These are phyloP conservation scores for Prasinococcaceae sp. DNA, from an alignment of 139 green algal species.

Conservation along the genomic window DNA sequence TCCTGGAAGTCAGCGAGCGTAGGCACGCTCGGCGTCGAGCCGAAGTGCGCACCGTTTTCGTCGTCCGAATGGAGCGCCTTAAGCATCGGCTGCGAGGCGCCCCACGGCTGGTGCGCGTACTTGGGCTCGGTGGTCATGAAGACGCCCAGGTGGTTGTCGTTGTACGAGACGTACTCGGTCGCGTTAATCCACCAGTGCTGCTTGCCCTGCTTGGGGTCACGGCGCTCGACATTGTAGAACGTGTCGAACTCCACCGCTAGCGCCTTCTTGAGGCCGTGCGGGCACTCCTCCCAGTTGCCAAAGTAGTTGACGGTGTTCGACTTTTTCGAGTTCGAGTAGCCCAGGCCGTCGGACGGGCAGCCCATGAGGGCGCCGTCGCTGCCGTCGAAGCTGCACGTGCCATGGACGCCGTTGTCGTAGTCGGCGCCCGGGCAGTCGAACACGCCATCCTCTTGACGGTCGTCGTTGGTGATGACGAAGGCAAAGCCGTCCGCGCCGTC, in stretches of 20 bases:
- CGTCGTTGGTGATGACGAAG: slow-evolving; percentile 15
- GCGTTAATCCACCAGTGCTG: slow-evolving; percentile 21
- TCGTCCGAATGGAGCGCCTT: slow-evolving; percentile 14
- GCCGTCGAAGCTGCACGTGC: not conserved
- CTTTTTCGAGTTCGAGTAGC: slow-evolving; percentile 10
- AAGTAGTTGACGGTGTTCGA: slow-evolving; percentile 6
- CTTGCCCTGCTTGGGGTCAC: slow-evolving; percentile 17
- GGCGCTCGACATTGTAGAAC: slow-evolving; percentile 19
- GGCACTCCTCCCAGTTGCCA: slow-evolving; percentile 2
- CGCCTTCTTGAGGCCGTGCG: slow-evolving; percentile 3
- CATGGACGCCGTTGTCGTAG: slow-evolving; percentile 3
- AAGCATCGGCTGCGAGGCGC: not conserved
- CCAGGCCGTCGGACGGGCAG: slow-evolving; percentile 11
- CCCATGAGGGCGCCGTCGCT: slow-evolving; percentile 7
- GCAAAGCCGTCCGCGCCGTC: slow-evolving; percentile 17
- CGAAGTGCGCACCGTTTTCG: slow-evolving; percentile 9
- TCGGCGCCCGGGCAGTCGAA: no score
- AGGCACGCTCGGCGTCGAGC: slow-evolving; percentile 6
- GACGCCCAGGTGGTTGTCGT: slow-evolving; percentile 17
- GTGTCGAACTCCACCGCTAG: slow-evolving; percentile 17
- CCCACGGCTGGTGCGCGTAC: slow-evolving; percentile 16
- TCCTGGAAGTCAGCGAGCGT: slow-evolving; percentile 8
- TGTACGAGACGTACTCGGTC: slow-evolving; percentile 20
- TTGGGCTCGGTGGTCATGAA: slow-evolving; percentile 13
- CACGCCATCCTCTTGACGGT: slow-evolving; percentile 2